phyloP scores from a whole-genome alignment of 1,284 basidiomycete species.

The Tylopilus sp. region DNA sequence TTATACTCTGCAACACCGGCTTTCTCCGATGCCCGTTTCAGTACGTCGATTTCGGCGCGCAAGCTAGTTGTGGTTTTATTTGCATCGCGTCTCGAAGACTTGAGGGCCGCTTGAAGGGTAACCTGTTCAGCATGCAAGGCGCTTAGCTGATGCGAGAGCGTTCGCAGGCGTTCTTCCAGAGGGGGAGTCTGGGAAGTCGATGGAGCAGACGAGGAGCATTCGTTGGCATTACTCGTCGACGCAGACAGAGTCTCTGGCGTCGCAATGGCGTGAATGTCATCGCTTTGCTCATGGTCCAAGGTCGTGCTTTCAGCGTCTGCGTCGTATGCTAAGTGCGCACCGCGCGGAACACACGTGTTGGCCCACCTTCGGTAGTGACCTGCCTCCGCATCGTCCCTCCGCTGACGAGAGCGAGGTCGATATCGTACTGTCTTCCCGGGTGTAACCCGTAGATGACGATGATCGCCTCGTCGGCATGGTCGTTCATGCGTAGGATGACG shows the following conservation, averaged over 20 bases:
- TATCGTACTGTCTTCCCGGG: slow-evolving; percentile 76
- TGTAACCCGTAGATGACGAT: slow-evolving; percentile 78
- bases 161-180: slow-evolving; percentile 58
- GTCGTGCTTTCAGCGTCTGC: slow-evolving; percentile 27
- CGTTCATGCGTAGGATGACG: slow-evolving; percentile 72
- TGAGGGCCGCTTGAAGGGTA: slow-evolving; percentile 56
- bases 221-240: slow-evolving; percentile 15
- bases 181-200: slow-evolving; percentile 34
- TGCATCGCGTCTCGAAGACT: slow-evolving; percentile 63
- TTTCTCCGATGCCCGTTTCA: slow-evolving; percentile 72
- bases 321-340: slow-evolving; percentile 6
- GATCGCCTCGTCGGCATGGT: slow-evolving; percentile 71
- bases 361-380: slow-evolving; percentile 58
- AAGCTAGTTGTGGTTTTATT: slow-evolving; percentile 72
- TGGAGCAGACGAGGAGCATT: slow-evolving; percentile 15
- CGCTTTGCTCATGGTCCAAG: slow-evolving; percentile 18
- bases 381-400: slow-evolving; percentile 55
- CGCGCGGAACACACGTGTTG: slow-evolving; percentile 14
- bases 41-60: slow-evolving; percentile 68
- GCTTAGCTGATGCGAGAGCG: slow-evolving; percentile 58
- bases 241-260: slow-evolving; percentile 19
- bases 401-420: slow-evolving; percentile 70
- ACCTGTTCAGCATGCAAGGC: slow-evolving; percentile 57
- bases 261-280: slow-evolving; percentile 13
- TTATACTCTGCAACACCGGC: slow-evolving; percentile 60